Conservation (phyloP, 345 rosid genomes). For the Firmiana major region DNA sequence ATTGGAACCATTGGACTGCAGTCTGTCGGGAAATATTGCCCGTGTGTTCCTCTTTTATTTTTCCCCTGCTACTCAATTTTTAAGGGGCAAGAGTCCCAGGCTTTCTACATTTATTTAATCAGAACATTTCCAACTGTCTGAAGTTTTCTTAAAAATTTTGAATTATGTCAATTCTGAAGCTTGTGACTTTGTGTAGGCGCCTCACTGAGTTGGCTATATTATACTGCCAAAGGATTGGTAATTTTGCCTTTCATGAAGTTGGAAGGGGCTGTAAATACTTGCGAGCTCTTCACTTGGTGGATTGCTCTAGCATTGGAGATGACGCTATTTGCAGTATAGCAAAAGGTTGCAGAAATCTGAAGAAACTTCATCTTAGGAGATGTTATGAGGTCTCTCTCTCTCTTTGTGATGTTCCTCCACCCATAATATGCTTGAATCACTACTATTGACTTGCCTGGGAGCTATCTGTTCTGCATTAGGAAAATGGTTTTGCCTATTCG, state of each 20-base stretch:
- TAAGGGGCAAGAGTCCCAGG: not conserved
- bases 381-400: conserved; percentile 67
- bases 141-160: not conserved
- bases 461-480: not conserved
- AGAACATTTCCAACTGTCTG: not conserved
- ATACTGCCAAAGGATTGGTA: conserved; percentile 80
- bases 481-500: not conserved
- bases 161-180: conserved; percentile 15
- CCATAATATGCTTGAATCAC: not conserved
- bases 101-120: not conserved
- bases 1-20: conserved; percentile 78
- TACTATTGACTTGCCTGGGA: not conserved
- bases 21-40: conserved; percentile 79
- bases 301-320: conserved; percentile 81
- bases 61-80: not conserved
- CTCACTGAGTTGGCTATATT: conserved; percentile 78
- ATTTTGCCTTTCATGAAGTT: conserved; percentile 62
- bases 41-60: conserved; percentile 35
- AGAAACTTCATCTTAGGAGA: conserved; percentile 86
- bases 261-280: conserved; percentile 77
- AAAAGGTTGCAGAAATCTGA: conserved; percentile 72
- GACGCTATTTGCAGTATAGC: conserved; percentile 75
- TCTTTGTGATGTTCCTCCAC: not conserved
- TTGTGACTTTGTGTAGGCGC: conserved; percentile 43
- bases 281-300: conserved; percentile 81